Evolutionary conservation across 139 green algal species (phyloP), one percentile per base, ranked within the genome.

Genomic region (Coelastrella sp.): DNA sequence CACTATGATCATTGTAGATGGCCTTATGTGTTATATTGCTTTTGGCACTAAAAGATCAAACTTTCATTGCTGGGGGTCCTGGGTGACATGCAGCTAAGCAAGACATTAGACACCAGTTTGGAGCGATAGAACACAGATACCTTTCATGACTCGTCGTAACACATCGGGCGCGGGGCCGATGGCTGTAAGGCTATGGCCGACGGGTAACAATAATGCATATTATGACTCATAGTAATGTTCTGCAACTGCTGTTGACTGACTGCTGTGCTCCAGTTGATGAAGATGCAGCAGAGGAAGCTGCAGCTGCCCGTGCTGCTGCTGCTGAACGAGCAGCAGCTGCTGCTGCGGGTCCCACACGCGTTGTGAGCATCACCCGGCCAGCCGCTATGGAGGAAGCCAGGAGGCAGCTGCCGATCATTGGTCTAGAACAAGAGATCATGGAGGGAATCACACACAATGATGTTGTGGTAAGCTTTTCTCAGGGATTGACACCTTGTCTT

Each of bases 361-460:
- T 95, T 32, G 92, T 96, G 8, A 16, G 81, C 3, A 73, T 97
- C 13, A 11, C 82, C 32, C 91, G 95, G n/a, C 91, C 89, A 0
- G 17, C 92, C 4, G 92, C 91, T 0, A 96, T 98, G 64, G 91
- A 94, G 32, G 92, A 78, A 59, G 89, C 90, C 58, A 86, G 95
- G 16, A 19, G 59, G n/a, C 89, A 84, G 71, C 96, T 99, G 87
- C 98, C 98, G 7, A 98, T 99, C 75, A 91, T 97, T 7, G 97
- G 94, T 5, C 95, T 97, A 95, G 98, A 99, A 94, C 95, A 97
- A 87, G 97, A 99, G 90, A 94, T 99, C 47, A 98, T 99, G 96
- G 97, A 99, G 93, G 94, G 94, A 5, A 89, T 99, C 8, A 54
- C 78, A 4, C 79, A 90, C 3, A 74, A 96, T 59, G 96, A 98